A percentile compares a stretch with the other conserved stretches of the same genome.
phyloP scores from a whole-genome alignment of 768 basidiomycete species.

The Tricholoma terreum region DNA sequence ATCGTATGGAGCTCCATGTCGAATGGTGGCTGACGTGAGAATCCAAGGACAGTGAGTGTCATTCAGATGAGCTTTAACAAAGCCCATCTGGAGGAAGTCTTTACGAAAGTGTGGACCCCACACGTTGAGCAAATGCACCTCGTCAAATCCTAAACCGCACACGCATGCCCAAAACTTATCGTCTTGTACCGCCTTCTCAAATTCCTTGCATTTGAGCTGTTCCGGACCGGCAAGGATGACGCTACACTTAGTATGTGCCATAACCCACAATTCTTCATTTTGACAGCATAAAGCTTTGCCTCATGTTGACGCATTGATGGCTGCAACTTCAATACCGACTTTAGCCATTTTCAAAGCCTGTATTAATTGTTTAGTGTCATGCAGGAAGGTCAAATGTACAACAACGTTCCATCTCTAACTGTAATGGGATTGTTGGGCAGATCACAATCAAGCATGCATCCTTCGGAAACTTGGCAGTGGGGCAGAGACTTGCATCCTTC shows the following conservation, averaged over 20 bases:
- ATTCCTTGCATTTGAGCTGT: neutral
- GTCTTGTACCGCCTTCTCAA: neutral
- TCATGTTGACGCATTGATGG: neutral
- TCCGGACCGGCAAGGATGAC: neutral
- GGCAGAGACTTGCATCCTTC: too few species aligned
- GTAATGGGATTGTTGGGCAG: neutral
- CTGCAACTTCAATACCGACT: neutral
- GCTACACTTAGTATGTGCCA: neutral
- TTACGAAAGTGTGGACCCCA: too few species aligned
- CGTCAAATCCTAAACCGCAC: too few species aligned
- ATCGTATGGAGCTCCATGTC: slow-evolving; percentile 10
- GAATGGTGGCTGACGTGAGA: slow-evolving; percentile 5
- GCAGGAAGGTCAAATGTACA: neutral
- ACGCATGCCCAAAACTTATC: too few species aligned
- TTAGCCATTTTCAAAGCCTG: neutral
- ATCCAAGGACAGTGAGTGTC: neutral
- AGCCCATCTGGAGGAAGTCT: too few species aligned
- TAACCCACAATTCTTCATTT: neutral
- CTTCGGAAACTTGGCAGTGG: neutral
- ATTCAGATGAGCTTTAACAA: too few species aligned
- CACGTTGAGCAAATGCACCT: too few species aligned
- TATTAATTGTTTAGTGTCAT: neutral
- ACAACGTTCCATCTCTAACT: neutral
- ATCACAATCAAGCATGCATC: neutral
- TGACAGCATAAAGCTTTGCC: neutral